Evolutionary conservation across 352 stramenopile genomes (phyloP), one percentile per base, ranked within the genome.

Genomic region (Phytopythium vexans): DNA sequence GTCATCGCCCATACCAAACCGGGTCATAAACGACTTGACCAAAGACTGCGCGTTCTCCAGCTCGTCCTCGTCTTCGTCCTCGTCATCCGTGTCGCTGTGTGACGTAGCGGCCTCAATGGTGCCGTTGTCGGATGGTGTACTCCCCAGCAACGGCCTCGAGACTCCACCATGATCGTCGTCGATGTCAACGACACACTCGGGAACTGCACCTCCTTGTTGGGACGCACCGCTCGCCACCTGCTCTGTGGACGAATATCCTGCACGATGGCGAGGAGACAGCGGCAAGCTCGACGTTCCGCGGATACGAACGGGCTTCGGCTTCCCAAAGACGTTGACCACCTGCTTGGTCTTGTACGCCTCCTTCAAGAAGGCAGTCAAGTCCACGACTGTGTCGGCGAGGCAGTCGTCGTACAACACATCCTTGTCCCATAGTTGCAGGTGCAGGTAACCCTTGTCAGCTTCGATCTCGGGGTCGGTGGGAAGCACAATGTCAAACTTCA

Each of bases 401-500:
- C 79, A 90, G 51, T 92, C 82, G 44, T 92, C 72, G 51, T 88
- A 90, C 0, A 90, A 45, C 6, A 90, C 56, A 41, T 92, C 82
- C 42, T 85, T 83, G 60, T 92, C 82, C 82, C 82, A 92, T 60
- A 90, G 66, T 49, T 92, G 82, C 37, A 92, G 64, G 56, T 92
- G 82, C 36, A 92, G 54, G 42, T 80, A 70, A 8, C 82, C 82
- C 27, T 82, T 81, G 53, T 90, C 80, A 21, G 72, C 61, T 54
- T 90, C 80, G 40, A 73, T 82, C 46, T 89, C 74, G 8, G 69
- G 66, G 34, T 93, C 76, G 11, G 88, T 55, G 5, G 88, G 89
- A 8, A 97, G 64, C 33, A 91, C 70, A 6, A 97, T 66, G 44
- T 90, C 70, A 62, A 96, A 97, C 60, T 97, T 96, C 69, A 97